These are phyloP conservation scores for Tetrapisispora phaffii DNA, from an alignment of 805 yeast genomes.

Conservation along the genomic window DNA sequence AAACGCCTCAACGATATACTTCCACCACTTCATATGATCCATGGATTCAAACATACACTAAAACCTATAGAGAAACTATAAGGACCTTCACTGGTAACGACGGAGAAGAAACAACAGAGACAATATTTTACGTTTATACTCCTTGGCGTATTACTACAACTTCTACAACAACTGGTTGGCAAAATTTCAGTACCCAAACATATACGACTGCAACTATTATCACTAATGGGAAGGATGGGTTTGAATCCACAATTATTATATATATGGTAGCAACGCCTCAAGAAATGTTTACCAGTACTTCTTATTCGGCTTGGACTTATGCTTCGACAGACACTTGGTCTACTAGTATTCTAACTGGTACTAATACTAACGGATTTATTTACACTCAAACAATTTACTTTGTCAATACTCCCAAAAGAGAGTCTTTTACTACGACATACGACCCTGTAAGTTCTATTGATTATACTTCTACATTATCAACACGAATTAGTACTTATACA, in stretches of 20 bases:
- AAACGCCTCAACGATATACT: neutral
- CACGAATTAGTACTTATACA: no score
- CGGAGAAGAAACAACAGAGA: neutral
- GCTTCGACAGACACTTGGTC: neutral
- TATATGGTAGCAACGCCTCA: constrained; percentile 2
- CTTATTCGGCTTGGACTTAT: neutral
- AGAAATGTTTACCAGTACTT: neutral
- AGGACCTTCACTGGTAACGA: neutral
- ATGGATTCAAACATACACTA: no score
- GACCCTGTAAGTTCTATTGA: neutral
- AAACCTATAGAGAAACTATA: no score
- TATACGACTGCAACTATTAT: constrained; percentile 1
- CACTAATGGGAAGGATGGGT: neutral
- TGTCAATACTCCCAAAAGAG: neutral
- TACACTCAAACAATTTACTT: neutral
- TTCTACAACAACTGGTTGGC: neutral
- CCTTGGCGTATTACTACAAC: neutral
- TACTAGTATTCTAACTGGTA: neutral
- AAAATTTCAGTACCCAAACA: neutral
- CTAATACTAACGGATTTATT: neutral
- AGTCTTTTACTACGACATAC: neutral
- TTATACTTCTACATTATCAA: neutral
- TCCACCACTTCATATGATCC: neutral
- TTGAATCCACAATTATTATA: neutral
- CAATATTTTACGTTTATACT: neutral